Evolutionary conservation across 371 early-diverging fungal species (phyloP).

Genomic region (Zychaea mexicana): DNA sequence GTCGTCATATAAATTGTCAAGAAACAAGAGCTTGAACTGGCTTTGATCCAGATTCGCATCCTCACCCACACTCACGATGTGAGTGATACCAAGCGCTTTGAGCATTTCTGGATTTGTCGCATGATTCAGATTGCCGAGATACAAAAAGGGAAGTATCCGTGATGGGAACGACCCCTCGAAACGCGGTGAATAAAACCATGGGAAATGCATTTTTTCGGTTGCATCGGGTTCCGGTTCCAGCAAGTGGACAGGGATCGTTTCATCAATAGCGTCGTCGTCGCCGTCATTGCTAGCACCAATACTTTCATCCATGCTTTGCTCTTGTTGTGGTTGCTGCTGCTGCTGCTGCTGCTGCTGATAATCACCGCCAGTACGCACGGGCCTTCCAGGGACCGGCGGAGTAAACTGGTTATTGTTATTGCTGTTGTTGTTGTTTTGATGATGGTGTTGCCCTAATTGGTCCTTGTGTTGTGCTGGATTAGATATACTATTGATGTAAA

Average conservation of each 20-base stretch:
- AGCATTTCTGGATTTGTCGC: slow-evolving; percentile 67
- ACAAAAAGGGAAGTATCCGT: slow-evolving; percentile 60
- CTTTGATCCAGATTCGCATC: slow-evolving; percentile 44
- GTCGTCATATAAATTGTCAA: slow-evolving; percentile 69
- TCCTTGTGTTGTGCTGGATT: slow-evolving; percentile 10
- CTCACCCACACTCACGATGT: slow-evolving; percentile 68
- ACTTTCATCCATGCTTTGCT: background rate
- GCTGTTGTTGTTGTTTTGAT: too few species aligned
- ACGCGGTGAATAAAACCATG: slow-evolving; percentile 63
- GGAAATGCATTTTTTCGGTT: slow-evolving; percentile 26
- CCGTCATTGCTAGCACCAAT: background rate
- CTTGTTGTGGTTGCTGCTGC: background rate
- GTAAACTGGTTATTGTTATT: background rate
- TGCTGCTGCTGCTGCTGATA: background rate
- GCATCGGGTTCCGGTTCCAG: slow-evolving; percentile 1
- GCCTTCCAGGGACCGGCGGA: background rate
- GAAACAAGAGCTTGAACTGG: slow-evolving; percentile 37
- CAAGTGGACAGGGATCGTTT: slow-evolving; percentile 13
- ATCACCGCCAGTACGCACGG: background rate
- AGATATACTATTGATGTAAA: slow-evolving; percentile 33
- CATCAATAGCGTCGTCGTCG: slow-evolving; percentile 8
- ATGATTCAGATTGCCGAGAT: slow-evolving; percentile 68
- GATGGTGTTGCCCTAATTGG: background rate
- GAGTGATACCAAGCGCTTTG: slow-evolving; percentile 56
- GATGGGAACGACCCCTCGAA: slow-evolving; percentile 74